Evolutionary conservation across 495 filamentous ascomycete species (phyloP).

Genomic region (Glonium stellatum): DNA sequence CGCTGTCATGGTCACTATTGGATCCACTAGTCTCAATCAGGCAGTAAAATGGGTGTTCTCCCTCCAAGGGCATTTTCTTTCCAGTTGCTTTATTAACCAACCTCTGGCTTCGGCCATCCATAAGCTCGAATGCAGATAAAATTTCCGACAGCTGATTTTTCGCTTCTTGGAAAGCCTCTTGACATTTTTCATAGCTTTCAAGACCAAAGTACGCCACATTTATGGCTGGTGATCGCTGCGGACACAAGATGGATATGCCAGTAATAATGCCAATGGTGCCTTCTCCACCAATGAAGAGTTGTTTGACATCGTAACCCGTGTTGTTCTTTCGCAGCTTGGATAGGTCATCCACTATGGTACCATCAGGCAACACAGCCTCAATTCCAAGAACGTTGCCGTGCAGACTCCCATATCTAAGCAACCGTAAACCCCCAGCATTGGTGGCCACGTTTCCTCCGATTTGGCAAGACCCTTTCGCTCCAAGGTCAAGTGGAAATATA

Average conservation of each 20-base stretch:
- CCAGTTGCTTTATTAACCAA: constrained; percentile 67
- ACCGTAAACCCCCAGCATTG: constrained; percentile 84
- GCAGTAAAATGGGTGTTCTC: constrained; percentile 86
- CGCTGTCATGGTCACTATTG: constrained; percentile 84
- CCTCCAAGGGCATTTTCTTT: constrained; percentile 72
- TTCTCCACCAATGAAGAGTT: constrained; percentile 91
- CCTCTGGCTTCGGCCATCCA: constrained; percentile 76
- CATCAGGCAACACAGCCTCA: constrained; percentile 87
- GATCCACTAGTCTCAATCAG: constrained; percentile 93
- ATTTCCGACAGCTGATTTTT: constrained; percentile 89
- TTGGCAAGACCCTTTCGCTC: constrained; percentile 95
- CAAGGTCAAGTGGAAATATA: constrained; percentile 91
- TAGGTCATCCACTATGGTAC: constrained; percentile 83
- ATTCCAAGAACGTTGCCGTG: constrained; percentile 89
- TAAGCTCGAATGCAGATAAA: constrained; percentile 93
- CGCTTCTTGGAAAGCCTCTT: constrained; percentile 72
- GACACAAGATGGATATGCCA: constrained; percentile 79
- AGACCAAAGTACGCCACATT: constrained; percentile 33
- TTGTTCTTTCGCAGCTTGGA: constrained; percentile 92
- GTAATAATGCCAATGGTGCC: constrained; percentile 94
- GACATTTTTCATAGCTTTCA: constrained; percentile 67
- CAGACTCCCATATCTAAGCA: constrained; percentile 87
- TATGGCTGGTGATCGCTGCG: constrained; percentile 50
- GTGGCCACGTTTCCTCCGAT: constrained; percentile 98
- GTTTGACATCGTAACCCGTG: constrained; percentile 95